Base-by-base conservation (phyloP, 352 stramenopile genomes). In the Proteromonas lacertae region DNA sequence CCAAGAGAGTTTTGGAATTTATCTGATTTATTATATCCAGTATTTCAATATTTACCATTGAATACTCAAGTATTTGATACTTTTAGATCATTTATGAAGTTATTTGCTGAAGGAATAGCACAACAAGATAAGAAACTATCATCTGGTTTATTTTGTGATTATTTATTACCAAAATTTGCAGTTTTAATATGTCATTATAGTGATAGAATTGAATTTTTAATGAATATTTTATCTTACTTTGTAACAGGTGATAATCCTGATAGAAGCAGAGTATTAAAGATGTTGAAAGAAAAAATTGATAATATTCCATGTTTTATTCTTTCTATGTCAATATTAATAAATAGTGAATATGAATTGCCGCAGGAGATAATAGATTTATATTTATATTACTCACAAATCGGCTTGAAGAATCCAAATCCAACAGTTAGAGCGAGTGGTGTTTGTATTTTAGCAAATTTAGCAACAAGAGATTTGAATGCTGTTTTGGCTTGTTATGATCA, bases 1-100 rank as follows among this genome's bases (percentile, higher is more conserved):
- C 65, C 66, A 10, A 56, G 56, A 34, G 63, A 80, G 1, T 78
- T 75, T 38, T 76, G 63, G 62, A 64, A 63, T 19, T 31, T 47
- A 20, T 26, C 33, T 21, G 33, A 38, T n/a, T n/a, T 38, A 5
- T 29, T 38, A 2, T 14, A 2, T 13, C 2, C 33, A 18, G 17
- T 14, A 21, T 8, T 38, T 8, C 2, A 18, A 2, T 6, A 2
- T 20, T 4, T 7, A 13, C 2, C 18, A 8, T 10, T 18, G 18
- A 9, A 6, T 3, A 29, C 33, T 18, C 14, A 4, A 4, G 5
- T 19, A 6, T 38, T 29, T 14, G 4, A 5, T 4, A 14, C 33
- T 9, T 16, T 10, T 20, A 13, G 26, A 3, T 16, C 9, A 8
- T 16, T 2, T 5, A 29, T 38, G 4, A 7, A 17, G 4, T 21